Evolutionary conservation across 1,284 basidiomycete genomes (phyloP).

Genomic region (Golubevia sp.): DNA sequence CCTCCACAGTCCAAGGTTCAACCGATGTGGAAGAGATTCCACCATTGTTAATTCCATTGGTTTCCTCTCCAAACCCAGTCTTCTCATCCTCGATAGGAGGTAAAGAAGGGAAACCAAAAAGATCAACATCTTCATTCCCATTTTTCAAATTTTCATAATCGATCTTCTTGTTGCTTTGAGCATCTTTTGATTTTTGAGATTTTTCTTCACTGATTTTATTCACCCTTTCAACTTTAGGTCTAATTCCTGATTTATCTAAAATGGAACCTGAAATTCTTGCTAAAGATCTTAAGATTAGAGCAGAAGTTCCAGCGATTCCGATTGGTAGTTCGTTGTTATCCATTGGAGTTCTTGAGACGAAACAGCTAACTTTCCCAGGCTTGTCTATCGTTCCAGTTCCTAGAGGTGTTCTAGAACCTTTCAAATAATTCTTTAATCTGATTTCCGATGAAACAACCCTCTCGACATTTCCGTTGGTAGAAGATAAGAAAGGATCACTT

Average conservation of each 20-base stretch:
- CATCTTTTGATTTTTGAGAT: not conserved
- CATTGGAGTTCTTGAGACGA: constrained; percentile 51
- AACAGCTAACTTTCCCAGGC: constrained; percentile 38
- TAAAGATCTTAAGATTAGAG: constrained; percentile 46
- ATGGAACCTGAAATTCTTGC: constrained; percentile 32
- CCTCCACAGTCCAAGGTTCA: not conserved
- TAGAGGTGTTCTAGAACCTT: not conserved
- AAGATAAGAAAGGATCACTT: not conserved
- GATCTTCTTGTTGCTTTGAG: not conserved
- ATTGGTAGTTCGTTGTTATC: constrained; percentile 31
- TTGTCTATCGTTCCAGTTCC: constrained; percentile 32
- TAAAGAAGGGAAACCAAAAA: not conserved
- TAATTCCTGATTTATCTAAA: constrained; percentile 29
- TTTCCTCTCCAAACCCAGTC: not conserved
- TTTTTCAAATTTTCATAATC: not conserved
- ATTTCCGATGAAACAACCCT: not conserved
- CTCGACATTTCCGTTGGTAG: not conserved
- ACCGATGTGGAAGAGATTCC: not conserved
- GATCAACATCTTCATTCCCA: not conserved
- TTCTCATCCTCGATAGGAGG: not conserved
- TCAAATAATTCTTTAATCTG: not conserved
- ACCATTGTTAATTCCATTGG: no score
- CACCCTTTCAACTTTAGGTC: not conserved
- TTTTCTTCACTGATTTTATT: not conserved
- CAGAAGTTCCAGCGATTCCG: constrained; percentile 40